These are phyloP conservation scores for Cyberlindnera mrakii DNA, from an alignment of 805 yeast genomes.

Conservation along the genomic window DNA sequence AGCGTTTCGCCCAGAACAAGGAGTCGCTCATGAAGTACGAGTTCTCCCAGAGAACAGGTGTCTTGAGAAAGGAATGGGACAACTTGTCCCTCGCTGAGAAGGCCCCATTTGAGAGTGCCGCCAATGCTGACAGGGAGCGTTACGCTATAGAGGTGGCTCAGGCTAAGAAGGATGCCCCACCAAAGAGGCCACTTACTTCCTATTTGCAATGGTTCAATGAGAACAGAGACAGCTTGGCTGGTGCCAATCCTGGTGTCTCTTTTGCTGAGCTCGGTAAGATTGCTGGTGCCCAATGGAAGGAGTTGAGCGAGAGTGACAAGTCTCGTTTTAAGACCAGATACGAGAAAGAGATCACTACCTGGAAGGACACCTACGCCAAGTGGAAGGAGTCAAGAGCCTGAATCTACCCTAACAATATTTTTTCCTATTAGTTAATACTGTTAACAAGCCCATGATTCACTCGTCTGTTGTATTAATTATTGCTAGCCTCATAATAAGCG, in stretches of 20 bases:
- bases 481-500: neutral
- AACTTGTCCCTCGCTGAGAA: conserved; percentile 8
- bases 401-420: too few relatives aligned
- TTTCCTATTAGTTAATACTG: neutral
- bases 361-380: conserved; percentile 29
- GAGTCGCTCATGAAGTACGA: neutral
- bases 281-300: conserved; percentile 90
- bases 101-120: conserved; percentile 6
- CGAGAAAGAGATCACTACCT: conserved; percentile 25
- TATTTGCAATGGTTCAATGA: conserved; percentile 12
- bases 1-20: neutral
- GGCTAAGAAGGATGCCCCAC: conserved; percentile 13
- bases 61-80: conserved; percentile 11
- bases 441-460: too few relatives aligned
- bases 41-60: neutral
- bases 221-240: conserved; percentile 8
- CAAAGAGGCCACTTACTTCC: conserved; percentile 19
- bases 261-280: conserved; percentile 41
- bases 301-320: conserved; percentile 67
- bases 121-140: conserved; percentile 13
- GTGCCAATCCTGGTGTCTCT: conserved; percentile 12
- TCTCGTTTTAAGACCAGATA: conserved; percentile 29
- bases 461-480: too few relatives aligned
- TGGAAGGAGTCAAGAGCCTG: conserved; percentile 28
- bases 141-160: conserved; percentile 11